These are phyloP conservation scores for Penicillium coprophilum DNA, from an alignment of 495 filamentous ascomycete species.

Conservation along the genomic window DNA sequence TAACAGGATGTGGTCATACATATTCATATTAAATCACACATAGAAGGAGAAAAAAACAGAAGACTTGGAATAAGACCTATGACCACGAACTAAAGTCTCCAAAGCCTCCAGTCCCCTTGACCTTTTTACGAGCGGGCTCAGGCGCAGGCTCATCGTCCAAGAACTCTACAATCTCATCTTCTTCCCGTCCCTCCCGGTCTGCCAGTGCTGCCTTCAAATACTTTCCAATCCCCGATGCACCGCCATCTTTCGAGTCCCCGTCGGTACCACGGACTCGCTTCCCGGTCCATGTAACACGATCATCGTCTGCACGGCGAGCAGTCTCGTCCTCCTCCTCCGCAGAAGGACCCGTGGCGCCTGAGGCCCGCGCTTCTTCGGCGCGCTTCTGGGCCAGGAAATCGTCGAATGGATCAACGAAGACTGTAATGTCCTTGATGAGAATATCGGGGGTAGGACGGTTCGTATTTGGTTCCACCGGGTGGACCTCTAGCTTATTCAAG, in stretches of 20 bases:
- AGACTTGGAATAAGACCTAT: background rate
- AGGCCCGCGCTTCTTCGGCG: conserved; percentile 47
- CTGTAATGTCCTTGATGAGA: conserved; percentile 73
- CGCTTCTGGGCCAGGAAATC: conserved; percentile 68
- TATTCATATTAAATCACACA: background rate
- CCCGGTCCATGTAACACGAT: conserved; percentile 87
- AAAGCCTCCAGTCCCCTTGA: conserved; percentile 74
- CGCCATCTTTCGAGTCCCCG: conserved; percentile 48
- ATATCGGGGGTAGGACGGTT: conserved; percentile 74
- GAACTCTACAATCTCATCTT: conserved; percentile 59
- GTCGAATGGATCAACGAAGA: conserved; percentile 95
- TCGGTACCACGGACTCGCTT: conserved; percentile 66
- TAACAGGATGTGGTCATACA: background rate
- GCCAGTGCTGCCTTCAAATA: conserved; percentile 65
- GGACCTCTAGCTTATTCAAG: conserved; percentile 69
- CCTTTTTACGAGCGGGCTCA: conserved; percentile 77
- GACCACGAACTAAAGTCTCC: conserved; percentile 73
- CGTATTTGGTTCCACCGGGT: conserved; percentile 62
- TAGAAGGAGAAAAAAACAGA: background rate
- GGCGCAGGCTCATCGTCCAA: conserved; percentile 58
- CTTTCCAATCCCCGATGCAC: conserved; percentile 61
- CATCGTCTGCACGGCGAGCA: conserved; percentile 74
- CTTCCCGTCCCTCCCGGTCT: conserved; percentile 38
- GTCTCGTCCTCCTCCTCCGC: conserved; percentile 40
- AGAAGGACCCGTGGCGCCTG: conserved; percentile 28